These are phyloP conservation scores for Trichoderma sp. DNA, from an alignment of 2,329 filamentous ascomycete species.

Conservation along the genomic window DNA sequence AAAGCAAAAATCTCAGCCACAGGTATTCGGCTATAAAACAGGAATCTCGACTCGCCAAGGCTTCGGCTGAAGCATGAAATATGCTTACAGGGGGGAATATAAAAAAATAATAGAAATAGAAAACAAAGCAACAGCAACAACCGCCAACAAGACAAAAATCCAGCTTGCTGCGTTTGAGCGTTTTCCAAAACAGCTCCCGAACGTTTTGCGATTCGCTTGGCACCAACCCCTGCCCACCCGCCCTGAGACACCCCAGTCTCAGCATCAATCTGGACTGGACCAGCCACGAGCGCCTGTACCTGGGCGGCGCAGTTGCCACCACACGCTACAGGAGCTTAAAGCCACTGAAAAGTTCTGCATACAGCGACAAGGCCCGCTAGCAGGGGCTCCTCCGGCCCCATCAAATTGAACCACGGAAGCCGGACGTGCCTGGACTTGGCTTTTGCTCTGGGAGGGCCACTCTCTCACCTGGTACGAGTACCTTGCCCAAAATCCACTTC, in stretches of 20 bases:
- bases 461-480: not conserved
- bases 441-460: not conserved
- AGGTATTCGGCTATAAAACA: not conserved
- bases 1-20: not conserved
- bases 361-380: not conserved
- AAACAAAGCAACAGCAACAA: not conserved
- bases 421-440: not conserved
- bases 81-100: not conserved
- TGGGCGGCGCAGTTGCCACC: not conserved
- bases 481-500: not conserved
- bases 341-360: not conserved
- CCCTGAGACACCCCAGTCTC: constrained; percentile 14
- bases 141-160: not conserved
- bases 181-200: constrained; percentile 4
- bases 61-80: not conserved
- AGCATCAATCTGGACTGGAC: not conserved
- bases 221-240: constrained; percentile 5
- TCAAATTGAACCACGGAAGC: not conserved
- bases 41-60: not conserved
- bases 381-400: not conserved
- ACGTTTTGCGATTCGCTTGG: constrained; percentile 15
- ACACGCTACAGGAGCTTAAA: not conserved
- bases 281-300: not conserved
- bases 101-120: not conserved
- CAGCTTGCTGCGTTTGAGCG: not conserved